Base-by-base conservation (phyloP, 2,329 filamentous ascomycete genomes). In the Fusarium liriodendri region DNA sequence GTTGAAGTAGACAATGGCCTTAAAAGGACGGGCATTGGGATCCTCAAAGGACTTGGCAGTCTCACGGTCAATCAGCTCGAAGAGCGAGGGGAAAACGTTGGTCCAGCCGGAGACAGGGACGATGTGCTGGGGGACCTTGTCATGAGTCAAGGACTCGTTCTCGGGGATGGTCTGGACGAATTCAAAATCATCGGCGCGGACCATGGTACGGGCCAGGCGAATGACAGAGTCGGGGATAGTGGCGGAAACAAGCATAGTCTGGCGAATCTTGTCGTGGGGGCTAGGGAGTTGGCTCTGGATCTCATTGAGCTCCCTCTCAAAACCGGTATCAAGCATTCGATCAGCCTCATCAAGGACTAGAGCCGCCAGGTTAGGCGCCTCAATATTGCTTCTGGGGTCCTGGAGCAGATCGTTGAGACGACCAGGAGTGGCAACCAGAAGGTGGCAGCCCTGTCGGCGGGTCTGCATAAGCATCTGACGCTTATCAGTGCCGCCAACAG, bases 341-440 rank as follows among this genome's bases (percentile, higher is more conserved):
- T 99, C 97, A 78, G 97, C 97, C 87, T 99, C 97, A 78, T 99
- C 97, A 55, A 99, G 92, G 74, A 98, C 95, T 54, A 99, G 88
- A 76, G 97, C 97, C 82, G 95, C 93, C 86, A 98, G 92, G 82
- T 94, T 95, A 82, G 80, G 95, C 83, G 94, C 93, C 25, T 86
- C 85, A 42, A 97, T 89, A 27, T 90, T 88, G 66, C 87, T 89
- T 64, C 81, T 79, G 0, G 85, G 83, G 78, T 97, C 94, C 4
- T 87, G 87, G 29, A 98, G 87, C 42, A 98, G 87, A 81, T 99
- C 97, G 78, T 93, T 89, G 52, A 98, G 85, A 73, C 97, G 93
- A 33, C 97, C 97, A 1, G 97, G 96, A 0, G 97, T 98, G 64
- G 93, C 97, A 66, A 99, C 91, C 58, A 99, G 87, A 62, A 99